A percentile compares a stretch with the other conserved stretches of the same genome.
Conservation (phyloP, 805 yeast species). For the Wickerhamomyces bisporus region DNA sequence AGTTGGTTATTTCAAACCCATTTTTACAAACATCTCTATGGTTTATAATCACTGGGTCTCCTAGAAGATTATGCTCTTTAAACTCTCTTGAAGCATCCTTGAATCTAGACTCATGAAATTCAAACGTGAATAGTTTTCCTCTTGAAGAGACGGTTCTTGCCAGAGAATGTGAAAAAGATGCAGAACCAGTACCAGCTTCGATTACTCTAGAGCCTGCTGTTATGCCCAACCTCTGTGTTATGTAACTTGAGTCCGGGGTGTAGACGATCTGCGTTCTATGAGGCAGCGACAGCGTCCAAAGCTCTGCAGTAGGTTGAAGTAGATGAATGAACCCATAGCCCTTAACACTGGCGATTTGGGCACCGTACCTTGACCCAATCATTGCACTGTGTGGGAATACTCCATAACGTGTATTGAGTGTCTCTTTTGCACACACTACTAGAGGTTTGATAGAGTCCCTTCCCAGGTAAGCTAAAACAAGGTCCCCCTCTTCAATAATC, state of each 20-base stretch:
- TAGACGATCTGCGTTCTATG: conserved; percentile 98
- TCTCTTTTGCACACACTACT: conserved; percentile 50
- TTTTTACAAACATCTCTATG: conserved; percentile 90
- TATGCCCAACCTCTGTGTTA: conserved; percentile 74
- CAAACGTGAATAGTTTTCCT: conserved; percentile 78
- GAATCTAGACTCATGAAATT: conserved; percentile 83
- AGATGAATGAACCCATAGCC: conserved; percentile 85
- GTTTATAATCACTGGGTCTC: conserved; percentile 49
- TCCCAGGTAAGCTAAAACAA: conserved; percentile 81
- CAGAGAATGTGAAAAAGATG: conserved; percentile 89
- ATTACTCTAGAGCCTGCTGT: conserved; percentile 73
- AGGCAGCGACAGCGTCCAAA: conserved; percentile 94
- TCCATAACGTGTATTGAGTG: conserved; percentile 84
- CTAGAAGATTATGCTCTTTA: conserved; percentile 61
- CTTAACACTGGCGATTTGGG: conserved; percentile 71
- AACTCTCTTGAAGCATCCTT: conserved; percentile 77
- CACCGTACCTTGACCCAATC: conserved; percentile 79
- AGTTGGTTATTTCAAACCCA: conserved; percentile 61
- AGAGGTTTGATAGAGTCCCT: conserved; percentile 77
- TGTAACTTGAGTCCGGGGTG: conserved; percentile 91
- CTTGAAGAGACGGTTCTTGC: conserved; percentile 58
- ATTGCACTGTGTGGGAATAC: conserved; percentile 77
- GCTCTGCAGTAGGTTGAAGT: conserved; percentile 87
- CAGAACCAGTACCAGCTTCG: conserved; percentile 98
- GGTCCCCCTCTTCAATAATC: conserved; percentile 75